Percentiles rank a stretch among this genome's conserved stretches.
Evolutionary conservation across 768 basidiomycete species (phyloP).

Genomic region (Termitomyces sp.): DNA sequence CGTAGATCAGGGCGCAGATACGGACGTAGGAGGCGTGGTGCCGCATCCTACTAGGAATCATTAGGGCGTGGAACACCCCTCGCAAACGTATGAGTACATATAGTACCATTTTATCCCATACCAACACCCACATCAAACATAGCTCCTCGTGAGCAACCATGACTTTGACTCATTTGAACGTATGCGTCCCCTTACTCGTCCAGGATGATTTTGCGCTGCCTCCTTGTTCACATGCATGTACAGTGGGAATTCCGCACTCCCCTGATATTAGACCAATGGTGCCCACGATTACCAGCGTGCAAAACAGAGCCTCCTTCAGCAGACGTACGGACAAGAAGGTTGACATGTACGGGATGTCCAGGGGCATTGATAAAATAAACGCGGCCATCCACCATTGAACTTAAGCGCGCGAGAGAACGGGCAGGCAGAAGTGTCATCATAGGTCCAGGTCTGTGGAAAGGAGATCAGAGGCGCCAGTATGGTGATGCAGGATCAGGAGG

Average conservation of each 20-base stretch:
- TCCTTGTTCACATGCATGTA: constrained; percentile 31
- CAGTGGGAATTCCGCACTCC: constrained; percentile 26
- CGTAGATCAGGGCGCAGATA: constrained; percentile 21
- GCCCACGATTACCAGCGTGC: constrained; percentile 48
- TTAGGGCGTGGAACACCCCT: too few relatives aligned
- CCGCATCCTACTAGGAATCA: not conserved
- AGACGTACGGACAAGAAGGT: too few relatives aligned
- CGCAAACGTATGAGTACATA: too few relatives aligned
- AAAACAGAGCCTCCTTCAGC: not conserved
- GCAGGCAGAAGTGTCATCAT: too few relatives aligned
- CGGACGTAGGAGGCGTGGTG: constrained; percentile 14
- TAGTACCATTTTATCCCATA: too few relatives aligned
- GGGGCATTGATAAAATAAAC: too few relatives aligned
- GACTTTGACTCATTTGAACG: constrained; percentile 40
- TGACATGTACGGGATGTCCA: too few relatives aligned
- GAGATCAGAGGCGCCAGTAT: too few relatives aligned
- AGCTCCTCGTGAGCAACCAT: constrained; percentile 51
- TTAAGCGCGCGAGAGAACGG: constrained; percentile 15
- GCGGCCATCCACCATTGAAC: not conserved
- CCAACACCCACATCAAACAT: not conserved
- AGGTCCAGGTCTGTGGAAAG: too few relatives aligned
- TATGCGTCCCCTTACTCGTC: constrained; percentile 17
- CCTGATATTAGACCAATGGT: constrained; percentile 39
- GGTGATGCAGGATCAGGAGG: too few relatives aligned
- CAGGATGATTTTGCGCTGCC: constrained; percentile 34